Conservation (phyloP, 1,139 yeast species). For the Martiniozyma asiatica region DNA sequence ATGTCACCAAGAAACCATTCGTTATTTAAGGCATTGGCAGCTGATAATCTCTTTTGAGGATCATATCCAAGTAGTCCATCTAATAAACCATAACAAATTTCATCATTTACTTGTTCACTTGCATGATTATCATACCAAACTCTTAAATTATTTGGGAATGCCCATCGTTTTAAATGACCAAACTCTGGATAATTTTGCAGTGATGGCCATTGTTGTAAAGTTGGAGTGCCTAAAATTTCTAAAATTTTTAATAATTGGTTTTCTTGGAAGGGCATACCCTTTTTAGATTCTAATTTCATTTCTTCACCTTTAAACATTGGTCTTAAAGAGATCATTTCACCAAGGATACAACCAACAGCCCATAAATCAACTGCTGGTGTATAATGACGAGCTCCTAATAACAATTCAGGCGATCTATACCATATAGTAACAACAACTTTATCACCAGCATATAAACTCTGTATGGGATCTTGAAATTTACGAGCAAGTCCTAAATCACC, state of each 20-base stretch:
- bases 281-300: conserved; percentile 87
- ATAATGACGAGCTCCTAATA: conserved; percentile 85
- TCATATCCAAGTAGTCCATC: conserved; percentile 63
- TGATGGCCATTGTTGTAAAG: conserved; percentile 62
- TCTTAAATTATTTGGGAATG: conserved; percentile 55
- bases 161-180: conserved; percentile 49
- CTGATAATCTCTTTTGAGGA: conserved; percentile 70
- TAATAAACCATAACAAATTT: conserved; percentile 54
- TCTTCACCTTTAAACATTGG: conserved; percentile 98
- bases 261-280: conserved; percentile 85
- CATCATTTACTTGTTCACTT: conserved; percentile 57
- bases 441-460: conserved; percentile 84
- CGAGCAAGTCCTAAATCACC: conserved; percentile 95
- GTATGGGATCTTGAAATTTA: conserved; percentile 78
- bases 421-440: conserved; percentile 97
- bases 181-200: conserved; percentile 77
- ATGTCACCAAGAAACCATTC: conserved; percentile 63
- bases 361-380: conserved; percentile 92
- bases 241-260: conserved; percentile 84
- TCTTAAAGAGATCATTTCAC: conserved; percentile 75
- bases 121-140: conserved; percentile 83
- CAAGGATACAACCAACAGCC: conserved; percentile 96
- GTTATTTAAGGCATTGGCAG: conserved; percentile 63
- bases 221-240: conserved; percentile 87
- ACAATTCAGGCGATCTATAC: conserved; percentile 93